Conservation (phyloP, 2,329 filamentous ascomycete species). For the Cercospora brassicicola region DNA sequence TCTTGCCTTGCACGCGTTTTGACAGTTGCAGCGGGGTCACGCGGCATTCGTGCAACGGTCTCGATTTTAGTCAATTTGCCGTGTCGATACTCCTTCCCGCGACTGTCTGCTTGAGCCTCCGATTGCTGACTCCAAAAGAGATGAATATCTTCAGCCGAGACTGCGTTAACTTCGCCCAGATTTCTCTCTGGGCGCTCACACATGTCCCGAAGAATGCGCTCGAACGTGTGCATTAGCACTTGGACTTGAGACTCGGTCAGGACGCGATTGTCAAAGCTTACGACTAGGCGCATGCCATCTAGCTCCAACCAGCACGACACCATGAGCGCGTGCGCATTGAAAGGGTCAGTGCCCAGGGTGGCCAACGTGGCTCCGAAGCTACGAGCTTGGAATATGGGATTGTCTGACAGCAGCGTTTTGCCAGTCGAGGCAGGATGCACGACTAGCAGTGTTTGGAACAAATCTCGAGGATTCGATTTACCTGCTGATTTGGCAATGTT, state of each 20-base stretch:
- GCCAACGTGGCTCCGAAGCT: neutral
- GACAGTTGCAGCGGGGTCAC: neutral
- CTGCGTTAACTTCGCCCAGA: neutral
- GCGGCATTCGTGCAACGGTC: neutral
- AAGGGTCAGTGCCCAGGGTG: constrained; percentile 1
- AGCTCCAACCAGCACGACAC: neutral
- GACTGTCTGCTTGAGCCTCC: neutral
- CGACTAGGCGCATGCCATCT: neutral
- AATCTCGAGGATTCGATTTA: constrained; percentile 46
- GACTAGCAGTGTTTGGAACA: constrained; percentile 57
- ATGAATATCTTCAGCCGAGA: neutral
- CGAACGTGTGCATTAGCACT: constrained; percentile 1
- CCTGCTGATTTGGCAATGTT: neutral
- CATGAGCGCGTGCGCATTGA: constrained; percentile 10
- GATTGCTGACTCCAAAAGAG: constrained; percentile 7
- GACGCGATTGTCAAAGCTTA: constrained; percentile 9
- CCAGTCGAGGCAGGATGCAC: constrained; percentile 35
- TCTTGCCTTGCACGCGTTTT: neutral
- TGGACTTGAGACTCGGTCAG: constrained; percentile 2
- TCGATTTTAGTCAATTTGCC: neutral
- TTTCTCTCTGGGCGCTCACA: neutral
- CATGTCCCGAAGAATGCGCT: neutral
- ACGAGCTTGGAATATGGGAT: neutral
- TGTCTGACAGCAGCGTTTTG: neutral
- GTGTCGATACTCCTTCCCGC: neutral